Evolutionary conservation across 257 asterid genomes (phyloP).

Genomic region (Solanum stenotomum): DNA sequence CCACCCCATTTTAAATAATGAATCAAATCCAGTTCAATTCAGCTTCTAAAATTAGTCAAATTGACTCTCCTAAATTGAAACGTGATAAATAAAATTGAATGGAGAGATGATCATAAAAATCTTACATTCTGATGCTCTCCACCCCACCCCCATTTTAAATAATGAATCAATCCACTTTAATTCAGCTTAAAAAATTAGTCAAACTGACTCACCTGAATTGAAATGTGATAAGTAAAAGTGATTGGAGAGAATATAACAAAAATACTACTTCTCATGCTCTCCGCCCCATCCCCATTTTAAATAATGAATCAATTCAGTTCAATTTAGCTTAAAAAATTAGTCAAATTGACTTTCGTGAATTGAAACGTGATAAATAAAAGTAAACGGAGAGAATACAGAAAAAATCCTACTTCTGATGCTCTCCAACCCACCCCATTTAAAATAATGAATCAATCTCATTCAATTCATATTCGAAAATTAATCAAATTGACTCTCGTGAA

Average conservation of each 20-base stretch:
- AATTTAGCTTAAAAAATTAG: background rate
- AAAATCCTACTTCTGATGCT: background rate
- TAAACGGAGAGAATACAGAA: no score
- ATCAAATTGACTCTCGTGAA: no score
- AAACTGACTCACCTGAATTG: no score
- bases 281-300: background rate
- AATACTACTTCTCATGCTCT: background rate
- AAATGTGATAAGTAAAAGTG: background rate
- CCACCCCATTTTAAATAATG: background rate
- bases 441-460: fast-evolving
- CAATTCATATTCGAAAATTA: fast-evolving
- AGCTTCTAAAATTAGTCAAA: background rate
- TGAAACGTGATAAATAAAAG: background rate
- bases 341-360: no score
- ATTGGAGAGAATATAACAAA: background rate
- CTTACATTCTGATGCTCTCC: background rate
- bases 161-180: no score
- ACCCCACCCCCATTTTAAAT: background rate
- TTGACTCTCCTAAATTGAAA: no score
- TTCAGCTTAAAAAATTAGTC: no score
- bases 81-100: no score
- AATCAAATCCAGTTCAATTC: no score
- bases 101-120: background rate
- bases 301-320: background rate
- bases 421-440: background rate